Conservation (phyloP, 495 filamentous ascomycete species). For the Rhypophila decipiens region DNA sequence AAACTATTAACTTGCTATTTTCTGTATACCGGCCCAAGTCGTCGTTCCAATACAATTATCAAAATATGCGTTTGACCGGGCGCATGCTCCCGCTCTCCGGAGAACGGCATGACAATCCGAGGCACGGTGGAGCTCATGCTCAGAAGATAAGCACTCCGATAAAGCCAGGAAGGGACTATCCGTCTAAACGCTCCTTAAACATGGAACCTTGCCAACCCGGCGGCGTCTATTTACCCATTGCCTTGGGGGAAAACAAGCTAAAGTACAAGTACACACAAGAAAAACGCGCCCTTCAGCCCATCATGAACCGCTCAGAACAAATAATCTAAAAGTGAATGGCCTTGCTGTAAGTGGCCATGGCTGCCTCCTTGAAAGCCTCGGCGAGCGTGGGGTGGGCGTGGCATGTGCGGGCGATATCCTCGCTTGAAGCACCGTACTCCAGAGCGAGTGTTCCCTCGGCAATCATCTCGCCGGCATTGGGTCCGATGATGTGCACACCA, state of each 20-base stretch:
- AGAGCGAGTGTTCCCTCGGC: constrained; percentile 92
- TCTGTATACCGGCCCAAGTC: too few species aligned
- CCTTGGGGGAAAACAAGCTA: constrained; percentile 19
- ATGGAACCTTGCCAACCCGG: constrained; percentile 10
- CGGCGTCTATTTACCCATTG: constrained; percentile 17
- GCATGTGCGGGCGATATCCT: constrained; percentile 92
- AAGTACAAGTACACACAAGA: constrained; percentile 10
- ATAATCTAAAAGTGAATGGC: constrained; percentile 81
- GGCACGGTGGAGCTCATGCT: too few species aligned
- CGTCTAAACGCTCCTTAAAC: too few species aligned
- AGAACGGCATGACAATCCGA: too few species aligned
- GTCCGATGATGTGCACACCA: constrained; percentile 92
- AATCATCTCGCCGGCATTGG: constrained; percentile 98
- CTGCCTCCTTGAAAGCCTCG: constrained; percentile 99
- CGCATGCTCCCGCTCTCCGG: too few species aligned
- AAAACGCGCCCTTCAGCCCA: background rate
- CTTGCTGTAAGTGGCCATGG: constrained; percentile 96
- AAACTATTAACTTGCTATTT: too few species aligned
- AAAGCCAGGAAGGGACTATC: too few species aligned
- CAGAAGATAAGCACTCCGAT: too few species aligned
- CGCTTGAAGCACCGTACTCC: constrained; percentile 91
- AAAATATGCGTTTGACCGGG: too few species aligned
- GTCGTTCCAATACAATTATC: too few species aligned
- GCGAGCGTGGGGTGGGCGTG: constrained; percentile 95
- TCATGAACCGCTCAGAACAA: constrained; percentile 14